A percentile compares a stretch with the other conserved stretches of the same genome.
Evolutionary conservation across 176 grass and related monocot species (phyloP).

Genomic region (maize (Zea mays)): DNA sequence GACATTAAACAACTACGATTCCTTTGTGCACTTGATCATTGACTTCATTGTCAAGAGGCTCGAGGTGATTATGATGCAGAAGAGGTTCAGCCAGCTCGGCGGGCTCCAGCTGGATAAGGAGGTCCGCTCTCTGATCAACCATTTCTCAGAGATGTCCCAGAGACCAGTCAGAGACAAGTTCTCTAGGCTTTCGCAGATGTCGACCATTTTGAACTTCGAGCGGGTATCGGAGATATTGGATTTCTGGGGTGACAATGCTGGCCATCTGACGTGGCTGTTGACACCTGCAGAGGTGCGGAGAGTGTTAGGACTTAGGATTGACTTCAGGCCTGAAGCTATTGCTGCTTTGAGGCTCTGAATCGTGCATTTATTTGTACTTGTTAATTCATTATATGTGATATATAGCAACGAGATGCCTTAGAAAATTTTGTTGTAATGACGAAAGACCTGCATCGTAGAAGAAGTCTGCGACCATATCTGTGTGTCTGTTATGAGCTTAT

Average conservation of each 20-base stretch:
- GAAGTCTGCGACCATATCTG: neutral
- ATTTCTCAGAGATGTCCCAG: conserved; percentile 94
- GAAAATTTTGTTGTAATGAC: neutral
- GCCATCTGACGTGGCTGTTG: conserved; percentile 89
- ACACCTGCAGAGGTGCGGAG: conserved; percentile 90
- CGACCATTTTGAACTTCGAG: conserved; percentile 92
- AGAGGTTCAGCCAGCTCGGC: conserved; percentile 90
- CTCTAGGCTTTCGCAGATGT: conserved; percentile 86
- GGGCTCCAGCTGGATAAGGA: conserved; percentile 92
- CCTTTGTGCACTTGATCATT: conserved; percentile 74
- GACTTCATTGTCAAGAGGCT: conserved; percentile 95
- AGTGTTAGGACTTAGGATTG: conserved; percentile 75
- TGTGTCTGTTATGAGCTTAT: neutral
- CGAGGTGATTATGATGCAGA: conserved; percentile 99
- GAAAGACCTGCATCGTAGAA: neutral
- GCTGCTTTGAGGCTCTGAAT: conserved; percentile 79
- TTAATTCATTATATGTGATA: conserved; percentile 35
- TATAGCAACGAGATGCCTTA: neutral
- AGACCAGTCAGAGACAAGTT: conserved; percentile 90
- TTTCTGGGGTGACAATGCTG: conserved; percentile 96
- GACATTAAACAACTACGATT: conserved; percentile 91
- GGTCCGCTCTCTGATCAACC: conserved; percentile 79
- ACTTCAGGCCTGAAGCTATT: conserved; percentile 93
- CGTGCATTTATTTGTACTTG: conserved; percentile 22
- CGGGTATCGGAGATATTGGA: conserved; percentile 92